Evolutionary conservation across 176 grass and related monocot genomes (phyloP), one percentile per base, ranked within the genome.

Genomic region (Aegilops bicornis): DNA sequence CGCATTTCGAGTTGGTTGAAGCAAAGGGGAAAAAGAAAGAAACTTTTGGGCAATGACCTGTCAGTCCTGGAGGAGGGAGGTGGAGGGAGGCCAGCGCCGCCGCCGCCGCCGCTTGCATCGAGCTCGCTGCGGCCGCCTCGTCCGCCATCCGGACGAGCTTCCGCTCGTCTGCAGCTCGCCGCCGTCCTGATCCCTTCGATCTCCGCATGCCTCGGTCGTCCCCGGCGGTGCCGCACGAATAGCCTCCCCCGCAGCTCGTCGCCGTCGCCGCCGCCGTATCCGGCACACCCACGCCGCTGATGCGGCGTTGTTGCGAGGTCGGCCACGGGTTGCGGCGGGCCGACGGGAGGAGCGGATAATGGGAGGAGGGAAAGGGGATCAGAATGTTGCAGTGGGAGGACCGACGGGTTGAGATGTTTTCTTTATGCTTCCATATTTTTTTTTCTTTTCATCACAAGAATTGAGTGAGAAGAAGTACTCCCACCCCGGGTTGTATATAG

Each of bases 341-440:
- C 40, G 40, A 27, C 23, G 6, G 71, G 39, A 73, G 72, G 14
- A 48, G 72, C 23, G 72, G 72, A 75, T 75, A 75, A 75, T 27
- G 72, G 72, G 40, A 47, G n/a, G 39, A 47, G 39, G n/a, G 71
- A 17, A 73, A 74, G 71, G 71, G 71, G 72, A 75, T 75, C 72
- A 12, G 42, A 48, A 75, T 75, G 72, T 75, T 75, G 72, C 72
- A 48, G 72, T 48, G 71, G 71, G 71, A 47, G 71, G 71, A 48
- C 71, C 6, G 23, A 47, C 25, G 71, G 25, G 71, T 48, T 16
- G 39, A 25, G 42, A 42, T 47, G 31, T 27, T 7, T 47, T 43
- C 23, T n/a, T 24, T 24, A 24, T 23, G 13, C 8, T 69, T 69
- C 45, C 45, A 4, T 47, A 3, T 15, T 47, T 14, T 47, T 4